A percentile compares a stretch with the other conserved stretches of the same genome.
Conservation (phyloP, 1,284 basidiomycete genomes). For the Cystobasidium sp. region DNA sequence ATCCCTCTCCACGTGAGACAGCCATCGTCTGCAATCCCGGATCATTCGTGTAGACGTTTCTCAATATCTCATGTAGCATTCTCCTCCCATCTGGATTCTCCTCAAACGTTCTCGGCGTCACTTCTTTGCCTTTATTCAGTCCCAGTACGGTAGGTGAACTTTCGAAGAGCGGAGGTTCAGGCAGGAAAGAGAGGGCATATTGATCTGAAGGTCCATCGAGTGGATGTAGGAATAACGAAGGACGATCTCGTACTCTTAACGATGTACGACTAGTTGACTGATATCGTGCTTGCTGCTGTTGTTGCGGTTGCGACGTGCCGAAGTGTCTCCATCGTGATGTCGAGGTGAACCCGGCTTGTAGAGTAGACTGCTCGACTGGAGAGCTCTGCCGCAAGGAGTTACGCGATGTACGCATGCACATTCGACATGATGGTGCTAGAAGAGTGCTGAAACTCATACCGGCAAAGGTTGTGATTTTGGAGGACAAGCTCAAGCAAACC, state of each 20-base stretch:
- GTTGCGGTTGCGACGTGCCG: neutral
- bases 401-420: neutral
- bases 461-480: no score
- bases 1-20: conserved; percentile 27
- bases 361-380: neutral
- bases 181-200: conserved; percentile 32
- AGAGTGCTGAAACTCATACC: neutral
- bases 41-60: conserved; percentile 16
- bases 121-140: conserved; percentile 1
- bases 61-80: conserved; percentile 38
- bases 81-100: conserved; percentile 42
- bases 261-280: conserved; percentile 1
- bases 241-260: neutral
- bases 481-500: no score
- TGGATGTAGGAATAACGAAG: conserved; percentile 28
- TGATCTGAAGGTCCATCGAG: neutral
- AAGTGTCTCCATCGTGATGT: neutral
- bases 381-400: neutral
- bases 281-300: conserved; percentile 4
- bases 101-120: conserved; percentile 23
- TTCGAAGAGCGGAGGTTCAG: conserved; percentile 16
- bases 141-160: conserved; percentile 38
- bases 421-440: neutral
- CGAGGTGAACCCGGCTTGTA: neutral
- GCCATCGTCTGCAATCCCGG: conserved; percentile 26